phyloP scores from a whole-genome alignment of 192 early-diverging fungal genomes.

The Rhizoclosmatium globosum region DNA sequence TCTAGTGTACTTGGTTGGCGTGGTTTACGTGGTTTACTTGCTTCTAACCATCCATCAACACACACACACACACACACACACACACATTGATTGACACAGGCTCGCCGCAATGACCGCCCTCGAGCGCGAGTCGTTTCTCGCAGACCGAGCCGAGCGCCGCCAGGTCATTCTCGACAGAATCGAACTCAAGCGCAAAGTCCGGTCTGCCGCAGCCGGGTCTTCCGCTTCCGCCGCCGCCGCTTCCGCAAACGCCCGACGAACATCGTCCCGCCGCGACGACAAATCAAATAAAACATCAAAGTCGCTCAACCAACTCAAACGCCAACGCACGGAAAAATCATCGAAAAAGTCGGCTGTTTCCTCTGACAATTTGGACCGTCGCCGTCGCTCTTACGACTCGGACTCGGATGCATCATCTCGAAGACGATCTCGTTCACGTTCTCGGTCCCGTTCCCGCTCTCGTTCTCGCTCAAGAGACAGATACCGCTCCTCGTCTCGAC shows the following conservation, averaged over 20 bases:
- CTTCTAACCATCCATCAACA: neutral
- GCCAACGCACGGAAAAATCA: constrained; percentile 24
- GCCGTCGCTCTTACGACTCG: neutral
- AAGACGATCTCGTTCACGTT: neutral
- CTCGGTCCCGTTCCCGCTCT: constrained; percentile 1
- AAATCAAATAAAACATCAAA: neutral
- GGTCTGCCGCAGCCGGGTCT: neutral
- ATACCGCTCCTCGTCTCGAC: neutral
- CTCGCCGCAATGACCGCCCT: constrained; percentile 73
- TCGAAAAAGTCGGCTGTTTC: constrained; percentile 11
- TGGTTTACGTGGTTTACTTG: neutral
- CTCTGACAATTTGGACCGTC: neutral
- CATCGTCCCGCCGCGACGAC: neutral
- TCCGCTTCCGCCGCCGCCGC: neutral
- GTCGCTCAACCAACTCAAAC: constrained; percentile 17
- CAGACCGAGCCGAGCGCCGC: constrained; percentile 72
- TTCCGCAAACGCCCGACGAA: neutral
- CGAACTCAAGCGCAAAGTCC: constrained; percentile 25
- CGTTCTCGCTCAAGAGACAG: neutral
- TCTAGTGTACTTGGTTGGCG: neutral
- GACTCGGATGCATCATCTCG: neutral
- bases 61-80: neutral
- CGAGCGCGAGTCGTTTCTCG: constrained; percentile 78
- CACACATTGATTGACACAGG: constrained; percentile 24
- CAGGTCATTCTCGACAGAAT: constrained; percentile 23